Conservation (phyloP, 768 basidiomycete genomes). For the Mycena polygramma region DNA sequence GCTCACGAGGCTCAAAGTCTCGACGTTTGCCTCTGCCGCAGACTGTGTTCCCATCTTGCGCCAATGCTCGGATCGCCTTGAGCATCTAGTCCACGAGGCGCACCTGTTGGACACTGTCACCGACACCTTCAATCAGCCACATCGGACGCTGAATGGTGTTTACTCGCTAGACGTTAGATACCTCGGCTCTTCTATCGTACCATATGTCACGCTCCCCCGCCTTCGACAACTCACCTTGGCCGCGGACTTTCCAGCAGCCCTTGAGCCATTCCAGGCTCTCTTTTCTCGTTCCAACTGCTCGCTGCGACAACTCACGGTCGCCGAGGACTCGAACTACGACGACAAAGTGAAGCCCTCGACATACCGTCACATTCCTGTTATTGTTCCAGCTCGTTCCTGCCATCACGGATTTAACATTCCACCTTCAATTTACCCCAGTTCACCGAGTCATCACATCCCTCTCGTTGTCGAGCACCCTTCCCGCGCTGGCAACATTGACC, state of each 20-base stretch:
- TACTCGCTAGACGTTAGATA: background rate
- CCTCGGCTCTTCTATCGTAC: background rate
- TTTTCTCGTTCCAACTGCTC: background rate
- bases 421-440: background rate
- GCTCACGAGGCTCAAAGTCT: background rate
- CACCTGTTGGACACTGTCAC: background rate
- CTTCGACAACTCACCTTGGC: slow-evolving; percentile 1
- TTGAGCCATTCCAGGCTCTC: background rate
- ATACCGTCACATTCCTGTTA: too few species aligned
- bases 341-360: too few species aligned
- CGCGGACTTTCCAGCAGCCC: background rate
- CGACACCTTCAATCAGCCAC: background rate
- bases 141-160: background rate
- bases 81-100: background rate
- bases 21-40: background rate
- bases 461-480: background rate
- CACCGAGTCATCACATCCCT: background rate
- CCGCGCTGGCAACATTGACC: background rate
- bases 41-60: background rate
- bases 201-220: slow-evolving; percentile 13
- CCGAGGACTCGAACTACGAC: background rate
- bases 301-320: background rate
- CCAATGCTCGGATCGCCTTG: slow-evolving; percentile 5
- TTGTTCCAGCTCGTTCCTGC: background rate
- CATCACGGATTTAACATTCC: background rate